Evolutionary conservation across 345 rosid species (phyloP).

Genomic region (Gossypium australe): DNA sequence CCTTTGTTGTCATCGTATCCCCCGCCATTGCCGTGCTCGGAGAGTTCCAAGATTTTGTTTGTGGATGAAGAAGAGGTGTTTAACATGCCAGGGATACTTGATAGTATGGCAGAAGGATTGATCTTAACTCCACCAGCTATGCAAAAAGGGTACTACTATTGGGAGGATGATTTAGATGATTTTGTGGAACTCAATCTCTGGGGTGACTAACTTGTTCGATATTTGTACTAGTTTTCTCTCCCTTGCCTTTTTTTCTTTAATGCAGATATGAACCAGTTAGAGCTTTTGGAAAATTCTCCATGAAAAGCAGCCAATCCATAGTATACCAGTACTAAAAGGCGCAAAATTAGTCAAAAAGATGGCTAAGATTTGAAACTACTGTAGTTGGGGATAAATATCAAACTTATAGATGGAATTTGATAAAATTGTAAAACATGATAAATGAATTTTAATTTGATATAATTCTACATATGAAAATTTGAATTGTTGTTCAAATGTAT

Average conservation of each 20-base stretch:
- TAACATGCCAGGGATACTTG: constrained; percentile 50
- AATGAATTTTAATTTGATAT: no score
- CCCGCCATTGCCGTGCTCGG: neutral
- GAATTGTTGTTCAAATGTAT: no score
- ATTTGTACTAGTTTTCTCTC: neutral
- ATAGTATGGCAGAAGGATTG: constrained; percentile 57
- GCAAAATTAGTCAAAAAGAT: neutral
- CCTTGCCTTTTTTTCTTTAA: no score
- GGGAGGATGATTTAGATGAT: constrained; percentile 25
- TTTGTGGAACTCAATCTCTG: constrained; percentile 39
- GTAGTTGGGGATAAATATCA: no score
- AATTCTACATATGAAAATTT: no score
- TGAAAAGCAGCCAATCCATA: neutral
- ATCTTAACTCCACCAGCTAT: constrained; percentile 45
- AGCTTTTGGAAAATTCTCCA: neutral
- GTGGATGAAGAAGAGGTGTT: constrained; percentile 57
- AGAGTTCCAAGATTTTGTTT: constrained; percentile 9
- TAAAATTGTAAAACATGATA: no score
- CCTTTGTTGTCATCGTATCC: neutral
- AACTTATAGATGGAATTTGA: no score
- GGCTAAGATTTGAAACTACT: neutral
- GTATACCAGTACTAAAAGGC: neutral
- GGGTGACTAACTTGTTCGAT: constrained; percentile 21
- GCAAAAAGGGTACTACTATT: constrained; percentile 31
- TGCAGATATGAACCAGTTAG: neutral